Base-by-base conservation (phyloP, 2,329 filamentous ascomycete species). In the Colletotrichum scovillei region DNA sequence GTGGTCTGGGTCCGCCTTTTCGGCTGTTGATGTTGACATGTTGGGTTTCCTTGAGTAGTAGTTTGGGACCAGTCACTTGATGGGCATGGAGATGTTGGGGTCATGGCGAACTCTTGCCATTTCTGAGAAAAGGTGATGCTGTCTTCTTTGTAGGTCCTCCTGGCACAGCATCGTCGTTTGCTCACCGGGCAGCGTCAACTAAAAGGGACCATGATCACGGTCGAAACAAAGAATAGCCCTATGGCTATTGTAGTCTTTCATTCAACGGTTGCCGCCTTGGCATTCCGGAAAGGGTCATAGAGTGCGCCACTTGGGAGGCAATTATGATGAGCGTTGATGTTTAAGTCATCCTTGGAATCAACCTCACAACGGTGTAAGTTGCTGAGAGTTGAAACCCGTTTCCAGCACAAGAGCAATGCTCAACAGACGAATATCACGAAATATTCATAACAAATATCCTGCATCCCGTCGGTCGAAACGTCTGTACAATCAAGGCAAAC, bases 191-290 rank as follows among this genome's bases (percentile, higher is more conserved):
- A 9, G 32, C 38, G 24, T 46, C 19, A 26, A 26, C 53, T 19
- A 22, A 35, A 59, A 49, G 22, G n/a, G 2, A 46, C 5, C 16
- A 24, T 24, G n/a, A 22, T 32, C 24, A 32, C 22, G 16, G 8
- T 26, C 30, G 26, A 19, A n/a, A 67, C 64, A 67, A 67, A 67
- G 64, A 12, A 16, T 1, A n/a, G 38, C 35, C 26, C 46, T 46
- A n/a, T n/a, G 55, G 52, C 52, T 6, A 59, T 62, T 63, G 49
- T 63, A 24, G 12, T 22, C 30, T 52, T 49, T 42, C 30, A 59
- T 35, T 32, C 62, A 71, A 73, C 67, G 62, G 55, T 24, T 60
- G 63, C 63, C 46, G 46, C 26, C 71, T 71, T 71, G 67, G 62
- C 71, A 49, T 16, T 32, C 62, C 46, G 67, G 22, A 71, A 71